Conservation (phyloP, 257 asterid genomes). For the Eustoma russellianum region DNA sequence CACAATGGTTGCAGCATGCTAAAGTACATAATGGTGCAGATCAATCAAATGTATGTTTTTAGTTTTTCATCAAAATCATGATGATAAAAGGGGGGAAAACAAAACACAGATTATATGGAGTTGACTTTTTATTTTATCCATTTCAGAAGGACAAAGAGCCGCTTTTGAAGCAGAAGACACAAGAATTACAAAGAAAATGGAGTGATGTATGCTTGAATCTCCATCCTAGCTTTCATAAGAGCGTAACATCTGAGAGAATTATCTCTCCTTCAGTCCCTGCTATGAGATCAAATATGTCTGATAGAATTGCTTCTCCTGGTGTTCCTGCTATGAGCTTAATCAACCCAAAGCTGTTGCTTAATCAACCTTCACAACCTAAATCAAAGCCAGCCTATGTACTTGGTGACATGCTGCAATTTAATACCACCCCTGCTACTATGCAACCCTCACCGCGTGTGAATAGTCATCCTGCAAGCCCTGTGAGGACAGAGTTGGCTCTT, state of each 20-base stretch:
- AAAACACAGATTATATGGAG: neutral
- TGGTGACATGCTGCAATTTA: neutral
- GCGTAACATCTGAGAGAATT: slow-evolving; percentile 19
- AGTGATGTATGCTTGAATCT: slow-evolving; percentile 56
- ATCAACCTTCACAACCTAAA: slow-evolving; percentile 9
- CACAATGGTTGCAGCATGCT: slow-evolving; percentile 76
- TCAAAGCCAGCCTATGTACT: slow-evolving; percentile 1
- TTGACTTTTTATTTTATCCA: neutral
- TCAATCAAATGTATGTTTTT: neutral
- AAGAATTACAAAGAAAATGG: slow-evolving; percentile 70
- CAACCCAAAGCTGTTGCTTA: slow-evolving; percentile 12
- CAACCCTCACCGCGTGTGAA: slow-evolving; percentile 13
- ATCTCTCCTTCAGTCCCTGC: slow-evolving; percentile 31
- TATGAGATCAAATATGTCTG: no score
- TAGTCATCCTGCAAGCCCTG: slow-evolving; percentile 62
- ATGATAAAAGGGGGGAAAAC: neutral
- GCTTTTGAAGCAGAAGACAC: slow-evolving; percentile 50
- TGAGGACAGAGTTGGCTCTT: slow-evolving; percentile 80
- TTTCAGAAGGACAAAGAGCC: slow-evolving; percentile 35
- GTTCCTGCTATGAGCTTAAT: slow-evolving; percentile 25
- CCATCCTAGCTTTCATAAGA: slow-evolving; percentile 35
- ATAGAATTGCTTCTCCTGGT: slow-evolving; percentile 21
- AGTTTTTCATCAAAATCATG: neutral
- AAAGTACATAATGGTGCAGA: slow-evolving; percentile 26
- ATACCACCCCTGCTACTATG: slow-evolving; percentile 16